These are phyloP conservation scores for Anastatica hierochuntica DNA, from an alignment of 345 rosid species.

Conservation along the genomic window DNA sequence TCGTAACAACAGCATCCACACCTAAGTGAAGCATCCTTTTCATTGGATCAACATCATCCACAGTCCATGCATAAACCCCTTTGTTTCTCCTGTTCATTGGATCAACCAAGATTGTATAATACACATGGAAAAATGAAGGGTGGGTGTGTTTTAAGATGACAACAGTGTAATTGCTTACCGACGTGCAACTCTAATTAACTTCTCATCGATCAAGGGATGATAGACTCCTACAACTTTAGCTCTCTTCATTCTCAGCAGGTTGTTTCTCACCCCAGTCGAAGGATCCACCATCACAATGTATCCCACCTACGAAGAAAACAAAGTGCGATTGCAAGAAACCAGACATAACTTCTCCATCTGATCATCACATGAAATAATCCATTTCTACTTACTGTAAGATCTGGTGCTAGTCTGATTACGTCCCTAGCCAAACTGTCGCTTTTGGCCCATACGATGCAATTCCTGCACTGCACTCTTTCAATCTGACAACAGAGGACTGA, in stretches of 20 bases:
- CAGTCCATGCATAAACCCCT: constrained; percentile 84
- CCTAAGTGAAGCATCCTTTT: constrained; percentile 43
- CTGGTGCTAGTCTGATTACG: constrained; percentile 46
- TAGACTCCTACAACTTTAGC: constrained; percentile 71
- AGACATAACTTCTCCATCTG: neutral
- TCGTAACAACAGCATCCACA: constrained; percentile 75
- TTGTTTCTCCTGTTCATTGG: constrained; percentile 48
- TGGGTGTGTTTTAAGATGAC: neutral
- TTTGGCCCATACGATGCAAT: constrained; percentile 87
- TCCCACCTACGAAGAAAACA: constrained; percentile 60
- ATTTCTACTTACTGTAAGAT: constrained; percentile 38
- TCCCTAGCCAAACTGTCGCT: constrained; percentile 74
- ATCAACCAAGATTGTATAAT: neutral
- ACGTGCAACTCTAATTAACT: constrained; percentile 42
- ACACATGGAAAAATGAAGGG: neutral
- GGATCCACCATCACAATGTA: constrained; percentile 82
- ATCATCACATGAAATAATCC: neutral
- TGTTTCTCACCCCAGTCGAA: constrained; percentile 42
- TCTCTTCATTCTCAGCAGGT: constrained; percentile 63
- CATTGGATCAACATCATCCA: constrained; percentile 72
- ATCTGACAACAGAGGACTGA: constrained; percentile 40
- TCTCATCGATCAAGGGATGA: constrained; percentile 65
- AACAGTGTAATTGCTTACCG: constrained; percentile 35
- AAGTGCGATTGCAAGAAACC: neutral
- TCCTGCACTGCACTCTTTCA: constrained; percentile 41